phyloP scores from a whole-genome alignment of 306 rosid species.

The Leucaena leucocephala region DNA sequence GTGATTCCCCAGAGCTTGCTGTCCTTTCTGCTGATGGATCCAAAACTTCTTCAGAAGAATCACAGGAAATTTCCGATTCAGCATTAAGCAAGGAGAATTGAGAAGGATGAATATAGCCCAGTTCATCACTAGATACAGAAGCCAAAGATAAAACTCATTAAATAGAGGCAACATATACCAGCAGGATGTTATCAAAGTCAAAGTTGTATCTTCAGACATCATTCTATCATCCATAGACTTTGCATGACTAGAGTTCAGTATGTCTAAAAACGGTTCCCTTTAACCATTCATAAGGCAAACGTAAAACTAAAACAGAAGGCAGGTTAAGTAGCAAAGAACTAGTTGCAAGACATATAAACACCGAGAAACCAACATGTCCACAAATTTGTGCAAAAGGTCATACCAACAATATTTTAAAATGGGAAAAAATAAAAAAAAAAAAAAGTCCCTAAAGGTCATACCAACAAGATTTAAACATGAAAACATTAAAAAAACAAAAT shows the following conservation, averaged over 20 bases:
- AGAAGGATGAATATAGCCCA: constrained; percentile 87
- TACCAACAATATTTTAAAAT: constrained; percentile 6
- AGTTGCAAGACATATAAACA: not conserved
- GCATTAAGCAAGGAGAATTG: constrained; percentile 59
- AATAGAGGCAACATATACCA: constrained; percentile 27
- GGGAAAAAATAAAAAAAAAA: not conserved
- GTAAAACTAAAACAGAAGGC: constrained; percentile 17
- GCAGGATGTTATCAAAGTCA: constrained; percentile 17
- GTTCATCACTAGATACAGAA: constrained; percentile 69
- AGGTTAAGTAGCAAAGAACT: constrained; percentile 12
- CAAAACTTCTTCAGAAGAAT: constrained; percentile 35
- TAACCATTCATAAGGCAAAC: constrained; percentile 21
- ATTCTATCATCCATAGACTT: constrained; percentile 19
- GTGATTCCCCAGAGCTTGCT: constrained; percentile 32
- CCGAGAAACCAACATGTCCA: constrained; percentile 6
- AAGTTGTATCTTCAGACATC: constrained; percentile 7
- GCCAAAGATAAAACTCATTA: not conserved
- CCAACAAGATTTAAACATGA: not conserved
- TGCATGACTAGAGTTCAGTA: not conserved
- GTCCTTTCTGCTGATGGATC: constrained; percentile 32
- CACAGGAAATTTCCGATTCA: constrained; percentile 40
- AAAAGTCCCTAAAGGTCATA: not conserved
- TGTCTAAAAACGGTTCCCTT: not conserved
- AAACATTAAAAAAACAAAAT: not conserved
- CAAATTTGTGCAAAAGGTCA: constrained; percentile 1